These are phyloP conservation scores for Scopulariopsis brevicaulis DNA, from an alignment of 2,329 filamentous ascomycete species.

Conservation along the genomic window DNA sequence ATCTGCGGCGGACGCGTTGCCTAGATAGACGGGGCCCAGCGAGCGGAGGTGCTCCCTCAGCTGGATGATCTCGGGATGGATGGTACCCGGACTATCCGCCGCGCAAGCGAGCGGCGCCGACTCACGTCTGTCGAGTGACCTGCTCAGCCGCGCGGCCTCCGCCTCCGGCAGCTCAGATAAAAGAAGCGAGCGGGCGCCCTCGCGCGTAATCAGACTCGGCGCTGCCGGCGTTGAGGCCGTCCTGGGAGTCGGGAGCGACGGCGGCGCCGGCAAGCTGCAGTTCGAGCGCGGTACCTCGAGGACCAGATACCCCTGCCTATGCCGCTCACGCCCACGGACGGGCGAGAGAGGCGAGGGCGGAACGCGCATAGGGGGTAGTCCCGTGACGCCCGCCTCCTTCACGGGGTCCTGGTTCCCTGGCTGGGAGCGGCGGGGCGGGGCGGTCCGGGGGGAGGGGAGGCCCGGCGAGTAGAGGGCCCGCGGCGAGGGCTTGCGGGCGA, in stretches of 20 bases:
- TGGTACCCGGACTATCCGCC: constrained; percentile 5
- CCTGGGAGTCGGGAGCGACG: neutral
- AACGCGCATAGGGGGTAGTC: neutral
- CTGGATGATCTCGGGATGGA: constrained; percentile 12
- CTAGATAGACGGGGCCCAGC: constrained; percentile 9
- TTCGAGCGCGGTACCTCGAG: neutral
- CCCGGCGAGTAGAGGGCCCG: neutral
- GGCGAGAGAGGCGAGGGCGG: neutral
- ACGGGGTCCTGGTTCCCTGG: neutral
- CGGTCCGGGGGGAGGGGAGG: constrained; percentile 7
- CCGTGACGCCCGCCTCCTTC: neutral
- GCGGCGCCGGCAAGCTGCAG: neutral
- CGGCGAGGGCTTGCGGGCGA: neutral
- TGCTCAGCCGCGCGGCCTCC: neutral
- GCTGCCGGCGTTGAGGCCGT: neutral
- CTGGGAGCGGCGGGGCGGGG: neutral
- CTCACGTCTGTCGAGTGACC: neutral
- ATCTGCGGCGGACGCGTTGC: constrained; percentile 9
- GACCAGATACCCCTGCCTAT: neutral
- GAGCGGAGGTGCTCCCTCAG: constrained; percentile 13
- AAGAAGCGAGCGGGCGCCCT: neutral
- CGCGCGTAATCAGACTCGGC: neutral
- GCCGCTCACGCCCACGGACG: neutral
- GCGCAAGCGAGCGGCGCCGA: neutral
- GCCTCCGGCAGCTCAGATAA: neutral